phyloP scores from a whole-genome alignment of 2,329 filamentous ascomycete genomes.

The Pseudogymnoascus sp. region DNA sequence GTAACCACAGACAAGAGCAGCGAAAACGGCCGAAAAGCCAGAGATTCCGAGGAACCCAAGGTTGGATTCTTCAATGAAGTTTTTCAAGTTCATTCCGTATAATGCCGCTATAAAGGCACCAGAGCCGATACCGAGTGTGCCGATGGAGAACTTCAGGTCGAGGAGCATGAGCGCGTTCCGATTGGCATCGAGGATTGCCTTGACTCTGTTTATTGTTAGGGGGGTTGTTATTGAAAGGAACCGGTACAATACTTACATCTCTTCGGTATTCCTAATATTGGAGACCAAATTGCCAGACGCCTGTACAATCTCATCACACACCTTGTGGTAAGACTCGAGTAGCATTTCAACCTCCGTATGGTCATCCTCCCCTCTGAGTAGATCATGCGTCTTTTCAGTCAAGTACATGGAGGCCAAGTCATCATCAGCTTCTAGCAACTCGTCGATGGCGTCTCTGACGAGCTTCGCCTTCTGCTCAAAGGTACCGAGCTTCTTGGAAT shows the following conservation, averaged over 20 bases:
- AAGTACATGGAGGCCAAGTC: constrained; percentile 93
- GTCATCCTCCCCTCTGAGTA: constrained; percentile 67
- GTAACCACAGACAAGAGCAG: constrained; percentile 71
- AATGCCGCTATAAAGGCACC: constrained; percentile 94
- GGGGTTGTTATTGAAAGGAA: background rate
- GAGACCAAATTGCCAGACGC: constrained; percentile 87
- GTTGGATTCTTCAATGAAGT: constrained; percentile 92
- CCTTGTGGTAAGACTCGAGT: constrained; percentile 93
- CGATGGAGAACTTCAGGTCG: constrained; percentile 92
- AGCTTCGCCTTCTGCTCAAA: constrained; percentile 96
- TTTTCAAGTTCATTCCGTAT: constrained; percentile 99
- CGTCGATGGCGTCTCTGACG: constrained; percentile 89
- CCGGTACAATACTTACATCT: constrained; percentile 60
- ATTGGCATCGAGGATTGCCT: constrained; percentile 94
- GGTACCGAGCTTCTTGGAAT: constrained; percentile 90
- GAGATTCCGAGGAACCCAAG: constrained; percentile 77
- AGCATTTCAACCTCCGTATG: constrained; percentile 97
- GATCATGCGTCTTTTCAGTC: constrained; percentile 73
- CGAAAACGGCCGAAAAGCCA: constrained; percentile 60
- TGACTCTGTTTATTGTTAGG: constrained; percentile 51
- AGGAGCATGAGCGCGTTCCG: constrained; percentile 96
- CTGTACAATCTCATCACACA: constrained; percentile 96
- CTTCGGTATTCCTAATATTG: constrained; percentile 94
- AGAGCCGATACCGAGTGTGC: constrained; percentile 86
- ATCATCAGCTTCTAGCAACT: constrained; percentile 91